Conservation (phyloP, 139 green algal species). For the Micractinium conductrix region DNA sequence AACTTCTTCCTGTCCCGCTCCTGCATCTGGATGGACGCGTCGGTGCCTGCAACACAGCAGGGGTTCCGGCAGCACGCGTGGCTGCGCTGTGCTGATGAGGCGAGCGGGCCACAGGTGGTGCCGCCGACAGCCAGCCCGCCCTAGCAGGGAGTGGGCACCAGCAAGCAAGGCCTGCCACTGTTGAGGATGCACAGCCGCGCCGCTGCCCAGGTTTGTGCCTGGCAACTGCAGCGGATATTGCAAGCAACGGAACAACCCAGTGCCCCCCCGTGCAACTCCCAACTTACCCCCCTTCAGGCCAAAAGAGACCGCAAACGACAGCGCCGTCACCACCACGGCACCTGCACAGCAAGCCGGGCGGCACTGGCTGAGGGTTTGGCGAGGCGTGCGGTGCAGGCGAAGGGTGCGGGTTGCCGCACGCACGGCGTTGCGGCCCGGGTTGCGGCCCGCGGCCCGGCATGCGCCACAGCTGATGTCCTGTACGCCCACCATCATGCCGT, state of each 20-base stretch:
- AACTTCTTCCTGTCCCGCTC: slow-evolving; percentile 41
- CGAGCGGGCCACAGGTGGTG: too few relatives aligned
- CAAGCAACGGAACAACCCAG: background rate
- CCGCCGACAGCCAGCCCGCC: too few relatives aligned
- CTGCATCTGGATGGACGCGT: slow-evolving; percentile 45
- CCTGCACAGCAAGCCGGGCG: background rate
- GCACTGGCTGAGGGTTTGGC: background rate
- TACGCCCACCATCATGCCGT: background rate
- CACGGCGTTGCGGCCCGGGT: background rate
- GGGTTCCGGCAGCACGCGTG: background rate
- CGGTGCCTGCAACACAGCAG: slow-evolving; percentile 15
- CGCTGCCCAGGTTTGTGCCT: background rate
- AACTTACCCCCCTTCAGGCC: slow-evolving; percentile 34
- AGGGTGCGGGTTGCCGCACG: background rate
- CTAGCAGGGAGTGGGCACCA: too few relatives aligned
- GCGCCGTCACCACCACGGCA: slow-evolving; percentile 20
- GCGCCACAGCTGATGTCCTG: background rate
- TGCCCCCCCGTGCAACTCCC: background rate
- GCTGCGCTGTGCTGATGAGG: background rate
- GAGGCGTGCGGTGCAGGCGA: background rate
- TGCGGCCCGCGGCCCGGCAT: background rate
- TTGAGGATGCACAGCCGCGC: background rate
- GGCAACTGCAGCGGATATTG: background rate
- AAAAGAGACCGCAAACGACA: background rate
- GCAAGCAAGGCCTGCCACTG: background rate